These are phyloP conservation scores for Arabidopsis suecica DNA, from an alignment of 345 rosid species.

Conservation along the genomic window DNA sequence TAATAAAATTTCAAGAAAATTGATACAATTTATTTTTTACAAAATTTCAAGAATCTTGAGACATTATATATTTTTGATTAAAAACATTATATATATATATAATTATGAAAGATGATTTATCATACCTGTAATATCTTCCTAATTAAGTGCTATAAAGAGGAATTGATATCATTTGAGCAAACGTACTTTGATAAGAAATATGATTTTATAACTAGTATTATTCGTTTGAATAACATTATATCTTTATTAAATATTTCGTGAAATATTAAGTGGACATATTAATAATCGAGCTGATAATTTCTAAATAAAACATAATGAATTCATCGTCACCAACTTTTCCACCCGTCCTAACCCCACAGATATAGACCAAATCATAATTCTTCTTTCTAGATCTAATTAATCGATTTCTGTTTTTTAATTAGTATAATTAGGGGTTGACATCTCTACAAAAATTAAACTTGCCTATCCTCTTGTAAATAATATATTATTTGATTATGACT, in stretches of 20 bases:
- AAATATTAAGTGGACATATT: constrained; percentile 24
- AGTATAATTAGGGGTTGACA: constrained; percentile 42
- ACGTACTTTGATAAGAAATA: constrained; percentile 16
- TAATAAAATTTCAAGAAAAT: background rate
- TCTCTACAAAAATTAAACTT: constrained; percentile 31
- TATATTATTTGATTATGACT: constrained; percentile 21
- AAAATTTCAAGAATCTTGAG: background rate
- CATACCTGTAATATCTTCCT: background rate
- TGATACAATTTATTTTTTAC: no score
- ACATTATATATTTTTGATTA: background rate
- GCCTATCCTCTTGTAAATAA: constrained; percentile 10
- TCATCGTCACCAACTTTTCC: constrained; percentile 49
- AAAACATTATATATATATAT: background rate
- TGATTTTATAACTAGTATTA: constrained; percentile 2
- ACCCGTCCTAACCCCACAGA: constrained; percentile 42
- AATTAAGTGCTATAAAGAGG: background rate
- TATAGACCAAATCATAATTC: constrained; percentile 43
- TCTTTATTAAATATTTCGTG: background rate
- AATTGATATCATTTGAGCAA: background rate
- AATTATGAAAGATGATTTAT: background rate
- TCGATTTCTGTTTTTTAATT: constrained; percentile 32
- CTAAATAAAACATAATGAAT: constrained; percentile 31
- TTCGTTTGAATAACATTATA: constrained; percentile 7
- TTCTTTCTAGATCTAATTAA: constrained; percentile 38
- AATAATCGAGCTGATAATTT: constrained; percentile 29